Base-by-base conservation (phyloP, 2,329 filamentous ascomycete species). In the Aspergillus piperis region DNA sequence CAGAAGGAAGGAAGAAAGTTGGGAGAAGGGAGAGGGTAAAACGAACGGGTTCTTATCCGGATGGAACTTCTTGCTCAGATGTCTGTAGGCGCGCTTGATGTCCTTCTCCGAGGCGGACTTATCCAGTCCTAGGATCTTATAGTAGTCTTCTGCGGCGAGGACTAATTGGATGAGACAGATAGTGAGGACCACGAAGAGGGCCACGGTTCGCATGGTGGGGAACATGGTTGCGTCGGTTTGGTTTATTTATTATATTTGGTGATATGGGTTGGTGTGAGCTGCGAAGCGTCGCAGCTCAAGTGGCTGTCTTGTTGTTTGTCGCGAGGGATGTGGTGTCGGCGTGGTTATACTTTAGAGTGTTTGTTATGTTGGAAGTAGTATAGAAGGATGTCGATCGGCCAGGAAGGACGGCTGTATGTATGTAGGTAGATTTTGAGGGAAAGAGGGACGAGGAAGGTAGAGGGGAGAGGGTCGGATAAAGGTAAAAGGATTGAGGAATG, bases 1-100 rank as follows among this genome's bases (percentile, higher is more conserved):
- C n/a, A 15, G 53, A 51, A 48, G 15, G 53, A 51, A 48, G 15
- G 44, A 52, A 41, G 21, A 23, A n/a, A 11, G 27, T 15, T 36
- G 13, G 11, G 53, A 51, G 49, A 59, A 53, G 15, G 48, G 57
- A 58, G 54, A 11, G 48, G 57, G 7, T 10, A 25, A 17, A 15
- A 80, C 90, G 70, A 85, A 95, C 89, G 94, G 92, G 71, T 98
- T 98, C 85, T 99, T 99, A 78, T 99, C 95, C 3, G 95, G 95
- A 73, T 99, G 95, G 76, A 86, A 97, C 76, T 96, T 96, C 78
- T 98, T 98, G 81, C 91, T 96, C 10, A 99, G 83, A 62, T 87
- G 88, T 62, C 93, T 87, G 78, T 99, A 99, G 21, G 95, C 93
- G 49, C 90, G 90, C 78, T 99, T 99, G 74, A 99, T 89, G 70